These are phyloP conservation scores for Candida boidinii DNA, from an alignment of 805 yeast species.

Conservation along the genomic window DNA sequence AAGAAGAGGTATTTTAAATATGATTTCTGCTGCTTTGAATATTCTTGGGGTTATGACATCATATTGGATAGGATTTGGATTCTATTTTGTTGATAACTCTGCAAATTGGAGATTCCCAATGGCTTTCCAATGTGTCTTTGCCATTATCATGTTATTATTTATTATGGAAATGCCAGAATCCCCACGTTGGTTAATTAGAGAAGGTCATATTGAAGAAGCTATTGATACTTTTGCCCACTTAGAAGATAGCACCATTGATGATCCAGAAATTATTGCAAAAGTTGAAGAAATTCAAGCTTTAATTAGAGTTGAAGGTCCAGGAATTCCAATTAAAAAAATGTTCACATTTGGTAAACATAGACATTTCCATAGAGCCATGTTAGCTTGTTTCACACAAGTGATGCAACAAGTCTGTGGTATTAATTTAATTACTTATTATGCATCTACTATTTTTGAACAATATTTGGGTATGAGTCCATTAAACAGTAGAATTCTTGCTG, in stretches of 20 bases:
- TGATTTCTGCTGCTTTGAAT: constrained; percentile 47
- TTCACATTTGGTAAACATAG: constrained; percentile 28
- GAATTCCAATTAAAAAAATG: constrained; percentile 17
- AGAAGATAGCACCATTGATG: constrained; percentile 4
- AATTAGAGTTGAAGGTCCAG: constrained; percentile 8
- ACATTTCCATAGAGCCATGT: constrained; percentile 34
- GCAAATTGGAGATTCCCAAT: constrained; percentile 63
- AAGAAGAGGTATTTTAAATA: constrained; percentile 63
- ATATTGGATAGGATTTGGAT: constrained; percentile 54
- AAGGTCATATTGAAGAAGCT: constrained; percentile 27
- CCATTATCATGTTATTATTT: constrained; percentile 5
- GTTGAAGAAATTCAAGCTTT: constrained; percentile 1
- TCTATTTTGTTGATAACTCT: constrained; percentile 36
- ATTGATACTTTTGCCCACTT: constrained; percentile 17
- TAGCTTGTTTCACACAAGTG: constrained; percentile 31
- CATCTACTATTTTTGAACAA: constrained; percentile 39
- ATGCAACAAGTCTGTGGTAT: constrained; percentile 43
- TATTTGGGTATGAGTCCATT: constrained; percentile 31
- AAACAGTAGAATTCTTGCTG: constrained; percentile 30
- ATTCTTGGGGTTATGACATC: constrained; percentile 64
- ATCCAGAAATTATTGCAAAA: neutral
- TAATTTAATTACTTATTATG: constrained; percentile 44
- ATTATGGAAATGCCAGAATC: constrained; percentile 19
- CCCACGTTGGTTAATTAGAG: constrained; percentile 26
- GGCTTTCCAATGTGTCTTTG: constrained; percentile 50